Conservation (phyloP, 805 yeast genomes). For the Wickerhamomyces xylosicus region DNA sequence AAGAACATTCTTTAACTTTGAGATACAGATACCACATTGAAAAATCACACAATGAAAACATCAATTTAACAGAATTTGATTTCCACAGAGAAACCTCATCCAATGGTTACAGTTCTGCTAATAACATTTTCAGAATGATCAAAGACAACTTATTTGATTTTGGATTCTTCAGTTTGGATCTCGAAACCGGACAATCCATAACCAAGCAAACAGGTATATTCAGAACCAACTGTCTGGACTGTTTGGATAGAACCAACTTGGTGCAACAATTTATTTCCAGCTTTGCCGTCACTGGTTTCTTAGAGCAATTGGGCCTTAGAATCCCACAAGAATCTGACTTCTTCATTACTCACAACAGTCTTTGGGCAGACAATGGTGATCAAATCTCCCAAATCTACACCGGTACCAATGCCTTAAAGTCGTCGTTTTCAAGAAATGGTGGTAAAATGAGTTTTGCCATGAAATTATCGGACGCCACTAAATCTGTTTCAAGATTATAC, state of each 20-base stretch:
- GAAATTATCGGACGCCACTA: conserved; percentile 93
- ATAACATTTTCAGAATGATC: conserved; percentile 52
- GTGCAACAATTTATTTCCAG: conserved; percentile 77
- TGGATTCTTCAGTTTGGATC: conserved; percentile 76
- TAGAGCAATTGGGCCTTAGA: conserved; percentile 30
- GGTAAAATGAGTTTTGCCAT: conserved; percentile 97
- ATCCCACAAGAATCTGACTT: conserved; percentile 39
- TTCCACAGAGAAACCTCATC: conserved; percentile 90
- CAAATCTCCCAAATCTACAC: conserved; percentile 92
- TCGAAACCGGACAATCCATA: conserved; percentile 37
- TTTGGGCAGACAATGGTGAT: conserved; percentile 99
- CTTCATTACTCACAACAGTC: conserved; percentile 63
- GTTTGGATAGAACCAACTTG: conserved; percentile 88
- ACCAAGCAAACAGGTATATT: conserved; percentile 86
- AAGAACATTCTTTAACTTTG: conserved; percentile 63
- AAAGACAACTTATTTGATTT: conserved; percentile 61
- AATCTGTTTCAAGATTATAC: conserved; percentile 89
- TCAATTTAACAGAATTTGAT: conserved; percentile 75
- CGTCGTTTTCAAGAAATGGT: conserved; percentile 76
- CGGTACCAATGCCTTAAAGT: conserved; percentile 94
- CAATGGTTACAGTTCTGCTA: conserved; percentile 81
- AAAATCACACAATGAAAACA: conserved; percentile 25
- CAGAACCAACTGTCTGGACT: conserved; percentile 89
- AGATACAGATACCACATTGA: conserved; percentile 55
- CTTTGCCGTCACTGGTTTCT: conserved; percentile 50